Evolutionary conservation across 1,139 yeast species (phyloP), one percentile per base, ranked within the genome.

Genomic region (Sugiyamaella pinicola): DNA sequence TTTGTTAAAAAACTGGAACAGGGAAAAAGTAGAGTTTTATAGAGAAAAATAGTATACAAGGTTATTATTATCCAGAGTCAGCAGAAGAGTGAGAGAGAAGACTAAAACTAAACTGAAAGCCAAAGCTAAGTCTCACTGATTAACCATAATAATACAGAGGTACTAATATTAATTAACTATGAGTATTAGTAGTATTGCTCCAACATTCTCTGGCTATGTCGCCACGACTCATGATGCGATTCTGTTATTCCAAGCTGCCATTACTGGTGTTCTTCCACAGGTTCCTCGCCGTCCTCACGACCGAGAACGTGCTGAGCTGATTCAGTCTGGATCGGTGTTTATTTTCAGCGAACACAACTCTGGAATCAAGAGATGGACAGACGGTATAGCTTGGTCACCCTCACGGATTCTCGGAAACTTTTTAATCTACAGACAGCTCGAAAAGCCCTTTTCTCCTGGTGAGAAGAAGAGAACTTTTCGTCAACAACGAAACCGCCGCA

Each of bases 361-460:
- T 0, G 93, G 95, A 1, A 89, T 90, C 57, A 87, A 87, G 67
- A 75, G 97, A 52, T 90, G 97, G 97, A 90, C 97, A 0, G 97
- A 90, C 66, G 96, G 97, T 13, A 81, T 87, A 18, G 78, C 91
- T 10, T 90, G 97, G 97, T 83, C 91, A 1, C 96, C 97, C 0
- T 85, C 95, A 2, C 74, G 97, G 49, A 88, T 90, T 28, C 75
- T 88, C 40, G 96, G 96, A 2, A 76, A 95, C 54, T 90, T 90
- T 61, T 73, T 90, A 39, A 85, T 90, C 8, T 90, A 90, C 68
- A 78, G 96, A 40, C 95, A 87, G 67, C 72, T 87, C 51, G 90
- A 87, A 62, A 79, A 80, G 59, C 76, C 76, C 22, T 74, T 78
- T n/a, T 69, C 71, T 9, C 70, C 74, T 3, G 74, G 73, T 15